Conservation (phyloP, 805 yeast species). For the Candida gorgasii region DNA sequence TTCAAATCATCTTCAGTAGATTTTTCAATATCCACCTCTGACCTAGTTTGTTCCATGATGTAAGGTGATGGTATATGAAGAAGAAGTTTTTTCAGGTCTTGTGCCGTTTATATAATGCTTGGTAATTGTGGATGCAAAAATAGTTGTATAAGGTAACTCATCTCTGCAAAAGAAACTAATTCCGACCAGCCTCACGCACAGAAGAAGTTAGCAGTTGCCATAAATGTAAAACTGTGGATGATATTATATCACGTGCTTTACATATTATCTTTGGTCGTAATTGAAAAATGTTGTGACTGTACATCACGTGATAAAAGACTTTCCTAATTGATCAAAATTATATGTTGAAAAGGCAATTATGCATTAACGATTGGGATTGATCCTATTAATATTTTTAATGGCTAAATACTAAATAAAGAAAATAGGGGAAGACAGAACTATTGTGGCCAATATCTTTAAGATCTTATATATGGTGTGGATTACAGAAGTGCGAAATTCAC, state of each 20-base stretch:
- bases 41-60: neutral
- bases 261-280: neutral
- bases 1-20: neutral
- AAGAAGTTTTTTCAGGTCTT: neutral
- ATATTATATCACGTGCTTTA: neutral
- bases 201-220: neutral
- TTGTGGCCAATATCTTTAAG: neutral
- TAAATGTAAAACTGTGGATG: slow-evolving; percentile 2
- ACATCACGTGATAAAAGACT: no score
- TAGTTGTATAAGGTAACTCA: neutral
- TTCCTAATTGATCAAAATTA: no score
- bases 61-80: neutral
- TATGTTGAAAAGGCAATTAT: no score
- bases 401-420: no score
- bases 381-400: no score
- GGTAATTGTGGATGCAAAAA: slow-evolving; percentile 4
- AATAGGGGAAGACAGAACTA: neutral
- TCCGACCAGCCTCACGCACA: neutral
- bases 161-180: neutral
- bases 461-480: no score
- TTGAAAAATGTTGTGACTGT: no score
- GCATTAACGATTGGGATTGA: no score
- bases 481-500: slow-evolving; percentile 1
- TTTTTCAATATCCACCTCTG: neutral
- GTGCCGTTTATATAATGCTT: neutral